A percentile compares a stretch with the other conserved stretches of the same genome.
These are phyloP conservation scores for Botrytis paeoniae DNA, from an alignment of 2,329 filamentous ascomycete species.

Conservation along the genomic window DNA sequence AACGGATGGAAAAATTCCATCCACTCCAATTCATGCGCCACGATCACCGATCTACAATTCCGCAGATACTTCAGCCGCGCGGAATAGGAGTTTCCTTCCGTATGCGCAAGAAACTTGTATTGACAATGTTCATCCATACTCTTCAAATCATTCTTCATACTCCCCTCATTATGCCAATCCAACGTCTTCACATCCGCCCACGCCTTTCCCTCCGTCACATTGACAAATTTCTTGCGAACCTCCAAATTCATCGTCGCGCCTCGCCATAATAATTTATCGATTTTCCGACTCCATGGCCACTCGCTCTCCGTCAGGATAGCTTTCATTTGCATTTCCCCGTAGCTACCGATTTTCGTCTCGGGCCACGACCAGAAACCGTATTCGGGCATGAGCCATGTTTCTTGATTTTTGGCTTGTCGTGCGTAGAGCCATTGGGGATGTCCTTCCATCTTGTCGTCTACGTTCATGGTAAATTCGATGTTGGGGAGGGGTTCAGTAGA, in stretches of 20 bases:
- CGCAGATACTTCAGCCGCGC: conserved; percentile 10
- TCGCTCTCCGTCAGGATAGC: conserved; percentile 40
- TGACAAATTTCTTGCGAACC: conserved; percentile 22
- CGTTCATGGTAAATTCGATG: conserved; percentile 50
- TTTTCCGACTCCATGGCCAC: conserved; percentile 37
- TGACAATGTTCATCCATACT: conserved; percentile 17
- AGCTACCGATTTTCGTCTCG: conserved; percentile 47
- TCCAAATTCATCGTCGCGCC: conserved; percentile 43
- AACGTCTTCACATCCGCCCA: conserved; percentile 47
- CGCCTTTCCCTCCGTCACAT: conserved; percentile 30
- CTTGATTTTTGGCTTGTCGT: not conserved
- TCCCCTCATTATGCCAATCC: conserved; percentile 16
- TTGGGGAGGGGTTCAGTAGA: conserved; percentile 47
- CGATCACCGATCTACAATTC: conserved; percentile 15
- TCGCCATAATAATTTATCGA: conserved; percentile 47
- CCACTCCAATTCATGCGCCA: conserved; percentile 17
- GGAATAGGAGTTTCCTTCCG: conserved; percentile 7
- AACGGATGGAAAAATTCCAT: conserved; percentile 18
- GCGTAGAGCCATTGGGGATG: conserved; percentile 14
- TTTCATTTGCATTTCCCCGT: conserved; percentile 40
- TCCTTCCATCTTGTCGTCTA: conserved; percentile 45
- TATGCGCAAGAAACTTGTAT: conserved; percentile 17
- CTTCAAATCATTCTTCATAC: conserved; percentile 16
- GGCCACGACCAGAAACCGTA: conserved; percentile 54
- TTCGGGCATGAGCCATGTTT: conserved; percentile 50